A percentile compares a stretch with the other conserved stretches of the same genome.
Evolutionary conservation across 176 grass and related monocot genomes (phyloP).

Genomic region (Carex myosuroides): DNA sequence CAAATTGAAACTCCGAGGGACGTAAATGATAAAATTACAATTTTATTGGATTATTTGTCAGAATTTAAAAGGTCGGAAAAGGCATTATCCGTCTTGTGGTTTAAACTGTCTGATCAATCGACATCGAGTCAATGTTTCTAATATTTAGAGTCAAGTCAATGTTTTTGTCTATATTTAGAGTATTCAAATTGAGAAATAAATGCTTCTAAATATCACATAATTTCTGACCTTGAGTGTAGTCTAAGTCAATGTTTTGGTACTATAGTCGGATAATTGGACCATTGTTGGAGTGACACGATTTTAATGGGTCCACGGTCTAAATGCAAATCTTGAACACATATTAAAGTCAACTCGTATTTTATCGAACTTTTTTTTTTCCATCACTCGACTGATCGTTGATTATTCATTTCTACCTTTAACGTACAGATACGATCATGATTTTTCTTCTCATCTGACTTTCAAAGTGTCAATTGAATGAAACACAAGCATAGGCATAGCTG

Average conservation of each 20-base stretch:
- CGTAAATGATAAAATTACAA: not conserved
- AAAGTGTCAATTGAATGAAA: not conserved
- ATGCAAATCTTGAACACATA: not conserved
- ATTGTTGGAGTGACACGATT: not conserved
- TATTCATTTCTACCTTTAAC: not conserved
- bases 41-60: not conserved
- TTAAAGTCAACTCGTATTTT: not conserved
- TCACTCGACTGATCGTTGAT: not conserved
- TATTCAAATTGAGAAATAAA: not conserved
- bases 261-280: not conserved
- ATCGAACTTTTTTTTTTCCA: not conserved
- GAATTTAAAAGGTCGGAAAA: too few species aligned
- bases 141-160: slow-evolving; percentile 1
- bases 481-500: not conserved
- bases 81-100: too few species aligned
- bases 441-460: not conserved
- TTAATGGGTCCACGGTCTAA: not conserved
- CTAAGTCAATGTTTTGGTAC: slow-evolving; percentile 12
- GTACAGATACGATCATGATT: not conserved
- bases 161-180: not conserved
- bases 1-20: not conserved
- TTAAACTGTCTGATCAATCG: not conserved
- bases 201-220: not conserved
- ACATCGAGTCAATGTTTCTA: too few species aligned
- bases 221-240: not conserved